Conservation (phyloP, 257 asterid species). For the Solanum dulcamara region DNA sequence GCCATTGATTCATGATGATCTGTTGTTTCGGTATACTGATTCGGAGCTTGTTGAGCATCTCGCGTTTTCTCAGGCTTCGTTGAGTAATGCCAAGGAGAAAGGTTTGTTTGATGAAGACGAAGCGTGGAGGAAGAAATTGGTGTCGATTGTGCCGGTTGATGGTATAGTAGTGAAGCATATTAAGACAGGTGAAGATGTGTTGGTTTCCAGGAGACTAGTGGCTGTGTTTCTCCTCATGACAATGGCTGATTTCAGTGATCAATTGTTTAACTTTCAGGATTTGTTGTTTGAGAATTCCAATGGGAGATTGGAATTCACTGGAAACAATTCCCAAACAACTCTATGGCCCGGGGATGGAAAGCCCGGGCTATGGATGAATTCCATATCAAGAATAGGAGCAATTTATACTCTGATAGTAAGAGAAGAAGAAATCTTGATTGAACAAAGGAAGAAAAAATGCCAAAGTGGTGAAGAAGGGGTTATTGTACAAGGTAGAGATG, state of each 20-base stretch:
- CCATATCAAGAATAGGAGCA: constrained; percentile 63
- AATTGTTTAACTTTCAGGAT: constrained; percentile 68
- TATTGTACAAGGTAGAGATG: constrained; percentile 21
- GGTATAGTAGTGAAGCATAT: constrained; percentile 64
- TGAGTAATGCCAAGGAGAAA: constrained; percentile 22
- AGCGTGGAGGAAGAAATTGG: constrained; percentile 59
- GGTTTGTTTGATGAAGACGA: constrained; percentile 12
- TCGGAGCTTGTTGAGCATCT: constrained; percentile 56
- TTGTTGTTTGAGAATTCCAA: constrained; percentile 43
- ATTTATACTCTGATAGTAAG: constrained; percentile 42
- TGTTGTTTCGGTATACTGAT: constrained; percentile 50
- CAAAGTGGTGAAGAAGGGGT: background rate
- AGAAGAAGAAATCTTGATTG: constrained; percentile 44
- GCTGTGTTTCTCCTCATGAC: constrained; percentile 70
- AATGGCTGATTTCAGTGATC: constrained; percentile 82
- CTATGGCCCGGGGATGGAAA: constrained; percentile 87
- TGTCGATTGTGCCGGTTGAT: constrained; percentile 41
- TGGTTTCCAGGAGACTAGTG: constrained; percentile 50
- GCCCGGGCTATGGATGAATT: constrained; percentile 74
- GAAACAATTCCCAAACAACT: constrained; percentile 24
- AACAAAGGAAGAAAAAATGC: constrained; percentile 3
- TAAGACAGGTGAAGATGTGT: constrained; percentile 63
- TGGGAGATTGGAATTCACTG: constrained; percentile 57
- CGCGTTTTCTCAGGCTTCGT: constrained; percentile 28
- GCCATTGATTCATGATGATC: constrained; percentile 41